A percentile compares a stretch with the other conserved stretches of the same genome.
Evolutionary conservation across 139 green algal genomes (phyloP).

Genomic region (Gonium pectorale): DNA sequence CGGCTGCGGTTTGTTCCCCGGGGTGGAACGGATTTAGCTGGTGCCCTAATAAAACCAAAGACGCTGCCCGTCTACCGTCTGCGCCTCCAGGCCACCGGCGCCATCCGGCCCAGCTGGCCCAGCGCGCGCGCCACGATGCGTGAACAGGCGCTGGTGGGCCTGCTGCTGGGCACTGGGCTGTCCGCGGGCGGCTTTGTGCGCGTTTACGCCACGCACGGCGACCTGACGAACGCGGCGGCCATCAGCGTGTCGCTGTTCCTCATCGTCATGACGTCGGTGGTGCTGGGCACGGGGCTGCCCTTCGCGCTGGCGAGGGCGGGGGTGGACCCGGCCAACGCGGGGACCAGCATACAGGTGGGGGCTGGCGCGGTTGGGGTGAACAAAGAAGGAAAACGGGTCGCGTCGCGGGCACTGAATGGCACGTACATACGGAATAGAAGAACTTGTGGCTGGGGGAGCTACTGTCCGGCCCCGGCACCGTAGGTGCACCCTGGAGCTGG

Average conservation of each 20-base stretch:
- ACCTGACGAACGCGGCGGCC: constrained; percentile 70
- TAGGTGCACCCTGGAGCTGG: too few relatives aligned
- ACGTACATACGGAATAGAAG: too few relatives aligned
- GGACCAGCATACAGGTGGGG: constrained; percentile 87
- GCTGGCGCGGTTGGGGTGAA: constrained; percentile 25
- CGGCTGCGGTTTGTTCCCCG: too few relatives aligned
- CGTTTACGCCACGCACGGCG: constrained; percentile 85
- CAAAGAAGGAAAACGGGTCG: too few relatives aligned
- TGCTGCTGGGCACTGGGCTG: constrained; percentile 81
- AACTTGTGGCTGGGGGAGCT: too few relatives aligned
- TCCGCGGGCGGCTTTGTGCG: constrained; percentile 78
- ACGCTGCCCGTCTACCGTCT: too few relatives aligned
- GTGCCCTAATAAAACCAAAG: too few relatives aligned
- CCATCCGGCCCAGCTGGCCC: constrained; percentile 57
- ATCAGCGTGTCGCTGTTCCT: constrained; percentile 85
- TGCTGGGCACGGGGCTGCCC: constrained; percentile 80
- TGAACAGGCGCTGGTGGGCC: constrained; percentile 80
- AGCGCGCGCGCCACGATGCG: constrained; percentile 65
- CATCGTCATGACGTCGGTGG: constrained; percentile 86
- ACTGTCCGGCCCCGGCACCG: too few relatives aligned
- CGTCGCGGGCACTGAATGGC: too few relatives aligned
- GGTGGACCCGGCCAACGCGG: constrained; percentile 89
- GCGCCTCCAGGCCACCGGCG: constrained; percentile 69
- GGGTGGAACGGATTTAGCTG: too few relatives aligned
- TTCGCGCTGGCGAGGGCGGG: constrained; percentile 80